A percentile compares a stretch with the other conserved stretches of the same genome.
These are phyloP conservation scores for Penicillium antarcticum DNA, from an alignment of 495 filamentous ascomycete species.

Conservation along the genomic window DNA sequence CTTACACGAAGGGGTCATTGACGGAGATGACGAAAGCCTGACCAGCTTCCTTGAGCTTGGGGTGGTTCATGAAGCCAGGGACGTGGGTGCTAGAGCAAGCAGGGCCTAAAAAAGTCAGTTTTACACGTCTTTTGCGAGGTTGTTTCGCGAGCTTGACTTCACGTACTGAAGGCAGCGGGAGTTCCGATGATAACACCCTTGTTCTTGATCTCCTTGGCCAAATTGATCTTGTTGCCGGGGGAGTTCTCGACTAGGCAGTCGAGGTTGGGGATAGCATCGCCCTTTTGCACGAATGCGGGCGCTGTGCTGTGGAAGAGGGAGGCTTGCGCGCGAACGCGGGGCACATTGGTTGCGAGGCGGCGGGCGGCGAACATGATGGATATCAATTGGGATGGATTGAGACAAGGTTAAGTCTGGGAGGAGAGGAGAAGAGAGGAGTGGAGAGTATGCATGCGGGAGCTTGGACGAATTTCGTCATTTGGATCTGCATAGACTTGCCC, in stretches of 20 bases:
- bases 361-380: constrained; percentile 42
- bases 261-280: constrained; percentile 62
- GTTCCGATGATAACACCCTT: constrained; percentile 84
- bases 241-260: constrained; percentile 56
- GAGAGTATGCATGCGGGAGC: not conserved
- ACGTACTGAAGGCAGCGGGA: constrained; percentile 81
- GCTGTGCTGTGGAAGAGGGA: constrained; percentile 53
- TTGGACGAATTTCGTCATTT: constrained; percentile 3
- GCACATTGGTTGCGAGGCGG: constrained; percentile 34
- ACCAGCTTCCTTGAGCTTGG: constrained; percentile 69
- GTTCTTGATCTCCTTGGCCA: constrained; percentile 69
- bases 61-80: constrained; percentile 76
- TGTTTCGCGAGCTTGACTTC: constrained; percentile 3
- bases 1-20: constrained; percentile 95
- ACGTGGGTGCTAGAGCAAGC: constrained; percentile 77
- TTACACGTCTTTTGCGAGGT: not conserved
- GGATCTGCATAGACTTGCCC: not conserved
- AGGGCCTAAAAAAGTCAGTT: constrained; percentile 45
- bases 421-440: not conserved
- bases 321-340: constrained; percentile 33
- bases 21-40: constrained; percentile 83
- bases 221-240: constrained; percentile 81
- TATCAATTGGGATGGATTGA: not conserved
- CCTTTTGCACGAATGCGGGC: constrained; percentile 52
- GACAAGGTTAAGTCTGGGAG: not conserved